A percentile compares a stretch with the other conserved stretches of the same genome.
Evolutionary conservation across 306 rosid genomes (phyloP).

Genomic region (Argentina anserina): DNA sequence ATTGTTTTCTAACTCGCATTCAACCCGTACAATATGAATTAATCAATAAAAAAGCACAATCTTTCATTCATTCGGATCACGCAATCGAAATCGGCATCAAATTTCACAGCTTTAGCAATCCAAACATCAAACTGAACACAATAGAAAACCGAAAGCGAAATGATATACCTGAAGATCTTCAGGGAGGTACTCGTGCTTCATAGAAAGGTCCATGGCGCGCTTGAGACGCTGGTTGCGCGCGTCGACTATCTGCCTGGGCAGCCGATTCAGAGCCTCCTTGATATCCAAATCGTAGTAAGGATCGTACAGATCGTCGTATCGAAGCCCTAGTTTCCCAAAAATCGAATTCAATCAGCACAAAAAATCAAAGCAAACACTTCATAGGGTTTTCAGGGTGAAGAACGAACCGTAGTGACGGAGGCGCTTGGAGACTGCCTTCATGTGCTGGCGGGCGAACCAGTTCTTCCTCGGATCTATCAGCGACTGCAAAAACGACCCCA

Average conservation of each 20-base stretch:
- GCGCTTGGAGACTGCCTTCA: constrained; percentile 70
- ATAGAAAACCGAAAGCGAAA: not conserved
- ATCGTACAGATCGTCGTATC: constrained; percentile 87
- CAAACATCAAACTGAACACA: not conserved
- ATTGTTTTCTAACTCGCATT: not conserved
- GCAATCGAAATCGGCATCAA: not conserved
- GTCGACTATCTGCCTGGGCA: constrained; percentile 82
- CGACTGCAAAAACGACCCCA: constrained; percentile 63
- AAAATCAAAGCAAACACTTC: not conserved
- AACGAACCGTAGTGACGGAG: constrained; percentile 68
- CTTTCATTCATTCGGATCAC: too few species aligned
- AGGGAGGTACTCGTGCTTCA: constrained; percentile 92
- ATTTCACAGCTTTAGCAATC: not conserved
- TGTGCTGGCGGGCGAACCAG: constrained; percentile 82
- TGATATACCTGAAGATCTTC: constrained; percentile 79
- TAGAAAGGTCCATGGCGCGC: constrained; percentile 95
- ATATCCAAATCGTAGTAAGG: constrained; percentile 78
- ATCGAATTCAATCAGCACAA: not conserved
- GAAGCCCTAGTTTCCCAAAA: constrained; percentile 56
- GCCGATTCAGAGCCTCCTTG: constrained; percentile 86
- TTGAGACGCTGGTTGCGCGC: constrained; percentile 92
- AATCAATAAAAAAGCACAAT: too few species aligned
- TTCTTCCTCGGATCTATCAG: constrained; percentile 72
- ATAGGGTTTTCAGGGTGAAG: constrained; percentile 30
- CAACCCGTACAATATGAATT: too few species aligned